These are phyloP conservation scores for Manihot esculenta DNA, from an alignment of 441 rosid genomes.

Conservation along the genomic window DNA sequence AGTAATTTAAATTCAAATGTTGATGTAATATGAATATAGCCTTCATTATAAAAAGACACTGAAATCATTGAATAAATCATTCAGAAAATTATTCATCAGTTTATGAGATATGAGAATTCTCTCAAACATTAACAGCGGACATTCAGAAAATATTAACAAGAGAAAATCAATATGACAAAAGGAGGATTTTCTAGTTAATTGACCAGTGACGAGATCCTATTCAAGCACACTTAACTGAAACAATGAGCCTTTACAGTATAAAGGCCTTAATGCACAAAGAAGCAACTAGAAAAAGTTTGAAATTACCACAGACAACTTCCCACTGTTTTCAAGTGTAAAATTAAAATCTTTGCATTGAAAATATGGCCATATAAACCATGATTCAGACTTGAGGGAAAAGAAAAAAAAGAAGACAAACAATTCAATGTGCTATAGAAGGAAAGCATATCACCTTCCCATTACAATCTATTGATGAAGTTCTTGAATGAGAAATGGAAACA, in stretches of 20 bases:
- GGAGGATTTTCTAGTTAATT: too few species aligned
- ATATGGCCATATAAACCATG: not conserved
- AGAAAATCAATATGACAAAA: too few species aligned
- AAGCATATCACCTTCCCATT: not conserved
- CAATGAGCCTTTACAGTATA: not conserved
- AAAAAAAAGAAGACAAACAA: not conserved
- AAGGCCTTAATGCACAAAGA: not conserved
- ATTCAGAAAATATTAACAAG: too few species aligned
- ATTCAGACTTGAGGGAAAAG: not conserved
- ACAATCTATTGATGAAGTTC: not conserved
- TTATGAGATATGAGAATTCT: too few species aligned
- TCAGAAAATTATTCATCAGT: too few species aligned
- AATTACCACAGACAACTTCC: not conserved
- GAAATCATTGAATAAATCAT: too few species aligned
- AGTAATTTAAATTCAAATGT: too few species aligned
- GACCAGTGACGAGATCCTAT: too few species aligned
- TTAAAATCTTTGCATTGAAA: not conserved
- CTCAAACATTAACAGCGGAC: too few species aligned
- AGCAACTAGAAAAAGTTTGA: not conserved
- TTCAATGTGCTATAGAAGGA: not conserved
- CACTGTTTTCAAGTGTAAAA: not conserved
- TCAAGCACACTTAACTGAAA: too few species aligned
- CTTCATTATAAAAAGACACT: too few species aligned
- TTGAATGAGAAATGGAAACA: not conserved
- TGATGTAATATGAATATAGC: too few species aligned